These are phyloP conservation scores for Neoboletus subvelutipes DNA, from an alignment of 768 basidiomycete genomes.

Conservation along the genomic window DNA sequence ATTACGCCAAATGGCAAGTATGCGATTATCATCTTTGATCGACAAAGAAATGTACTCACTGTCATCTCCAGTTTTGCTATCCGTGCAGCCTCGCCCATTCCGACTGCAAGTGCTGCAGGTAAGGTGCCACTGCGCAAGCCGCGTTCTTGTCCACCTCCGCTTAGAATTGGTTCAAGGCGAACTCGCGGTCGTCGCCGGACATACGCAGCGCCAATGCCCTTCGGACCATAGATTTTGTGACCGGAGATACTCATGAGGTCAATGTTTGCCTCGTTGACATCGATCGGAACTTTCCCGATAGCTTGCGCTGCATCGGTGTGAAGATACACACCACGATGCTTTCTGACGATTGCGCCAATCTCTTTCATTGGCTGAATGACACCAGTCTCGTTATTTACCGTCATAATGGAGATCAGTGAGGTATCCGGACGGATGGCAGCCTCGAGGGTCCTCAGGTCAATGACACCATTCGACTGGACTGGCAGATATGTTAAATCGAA, in stretches of 20 bases:
- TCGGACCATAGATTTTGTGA: slow-evolving; percentile 98
- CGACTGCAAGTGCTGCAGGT: slow-evolving; percentile 83
- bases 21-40: slow-evolving; percentile 49
- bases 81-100: slow-evolving; percentile 91
- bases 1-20: slow-evolving; percentile 36
- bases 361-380: slow-evolving; percentile 97
- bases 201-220: slow-evolving; percentile 93
- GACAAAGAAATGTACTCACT: slow-evolving; percentile 53
- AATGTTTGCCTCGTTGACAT: slow-evolving; percentile 94
- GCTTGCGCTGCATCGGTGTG: slow-evolving; percentile 99
- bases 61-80: slow-evolving; percentile 91
- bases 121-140: slow-evolving; percentile 95
- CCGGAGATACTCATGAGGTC: slow-evolving; percentile 96
- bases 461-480: slow-evolving; percentile 80
- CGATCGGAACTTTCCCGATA: slow-evolving; percentile 83
- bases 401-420: slow-evolving; percentile 95
- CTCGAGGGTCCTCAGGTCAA: slow-evolving; percentile 78
- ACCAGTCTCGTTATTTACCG: slow-evolving; percentile 98
- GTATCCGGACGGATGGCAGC: slow-evolving; percentile 90
- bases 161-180: slow-evolving; percentile 90
- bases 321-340: slow-evolving; percentile 89
- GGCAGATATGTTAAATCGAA: slow-evolving; percentile 99
- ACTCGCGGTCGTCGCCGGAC: slow-evolving; percentile 91
- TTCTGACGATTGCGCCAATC: slow-evolving; percentile 83
- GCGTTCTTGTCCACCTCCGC: slow-evolving; percentile 96